Percentiles rank a stretch among this genome's conserved stretches.
These are phyloP conservation scores for Collybia sordida DNA, from an alignment of 768 basidiomycete species.

Conservation along the genomic window DNA sequence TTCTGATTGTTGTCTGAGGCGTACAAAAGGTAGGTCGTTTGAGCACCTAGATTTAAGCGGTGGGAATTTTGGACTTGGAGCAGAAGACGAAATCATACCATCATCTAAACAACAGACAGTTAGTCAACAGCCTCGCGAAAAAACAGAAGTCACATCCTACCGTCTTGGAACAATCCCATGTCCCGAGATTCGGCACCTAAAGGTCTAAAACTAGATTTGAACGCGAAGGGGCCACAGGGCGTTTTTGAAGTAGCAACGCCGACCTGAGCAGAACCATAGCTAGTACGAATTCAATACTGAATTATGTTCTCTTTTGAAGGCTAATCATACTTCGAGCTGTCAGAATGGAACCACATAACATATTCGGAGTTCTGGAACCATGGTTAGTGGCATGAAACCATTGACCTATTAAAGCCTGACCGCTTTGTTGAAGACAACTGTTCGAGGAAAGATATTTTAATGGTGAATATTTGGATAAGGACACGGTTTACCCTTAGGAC, in stretches of 20 bases:
- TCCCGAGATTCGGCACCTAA: constrained; percentile 61
- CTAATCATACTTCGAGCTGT: constrained; percentile 49
- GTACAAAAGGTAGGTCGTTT: constrained; percentile 58
- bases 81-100: constrained; percentile 19
- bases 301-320: neutral
- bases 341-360: constrained; percentile 75
- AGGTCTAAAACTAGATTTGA: constrained; percentile 53
- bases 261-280: constrained; percentile 64
- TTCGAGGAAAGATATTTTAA: neutral
- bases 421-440: constrained; percentile 54
- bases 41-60: constrained; percentile 27
- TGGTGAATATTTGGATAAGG: neutral
- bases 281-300: constrained; percentile 15
- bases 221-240: constrained; percentile 62
- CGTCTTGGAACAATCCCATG: constrained; percentile 57
- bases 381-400: neutral
- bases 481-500: constrained; percentile 50
- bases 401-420: constrained; percentile 21
- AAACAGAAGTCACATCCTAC: constrained; percentile 23
- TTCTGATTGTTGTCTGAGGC: constrained; percentile 70
- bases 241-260: constrained; percentile 59
- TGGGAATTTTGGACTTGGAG: neutral
- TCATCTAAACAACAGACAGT: constrained; percentile 29
- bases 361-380: constrained; percentile 53
- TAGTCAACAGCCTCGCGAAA: neutral